Conservation (phyloP, 163 green algal species). For the Scenedesmus sp. region DNA sequence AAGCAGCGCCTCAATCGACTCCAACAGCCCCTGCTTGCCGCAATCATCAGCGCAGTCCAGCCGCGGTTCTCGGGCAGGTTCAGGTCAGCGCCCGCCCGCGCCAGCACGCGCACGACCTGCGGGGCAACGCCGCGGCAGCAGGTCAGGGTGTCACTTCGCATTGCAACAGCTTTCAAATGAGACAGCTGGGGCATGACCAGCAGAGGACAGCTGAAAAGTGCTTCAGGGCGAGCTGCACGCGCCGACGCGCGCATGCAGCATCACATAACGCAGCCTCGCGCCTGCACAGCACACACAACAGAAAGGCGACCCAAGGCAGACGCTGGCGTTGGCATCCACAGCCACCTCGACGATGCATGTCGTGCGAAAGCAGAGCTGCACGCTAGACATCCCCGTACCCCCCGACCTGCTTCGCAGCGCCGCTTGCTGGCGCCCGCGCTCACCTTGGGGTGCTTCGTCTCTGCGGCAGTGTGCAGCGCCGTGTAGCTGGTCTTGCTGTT, state of each 20-base stretch:
- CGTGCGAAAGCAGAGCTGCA: not conserved
- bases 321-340: not conserved
- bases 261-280: too few relatives aligned
- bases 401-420: not conserved
- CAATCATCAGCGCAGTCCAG: slow-evolving; percentile 52
- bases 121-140: not conserved
- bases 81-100: slow-evolving; percentile 44
- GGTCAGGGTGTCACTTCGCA: not conserved
- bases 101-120: slow-evolving; percentile 41
- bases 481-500: slow-evolving; percentile 55
- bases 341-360: not conserved
- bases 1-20: slow-evolving; percentile 48
- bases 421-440: not conserved
- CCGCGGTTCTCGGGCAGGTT: slow-evolving; percentile 50
- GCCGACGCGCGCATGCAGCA: too few relatives aligned
- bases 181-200: not conserved
- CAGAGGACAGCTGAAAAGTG: not conserved
- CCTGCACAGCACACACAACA: too few relatives aligned
- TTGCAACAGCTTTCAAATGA: not conserved
- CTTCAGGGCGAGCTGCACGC: too few relatives aligned
- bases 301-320: too few relatives aligned
- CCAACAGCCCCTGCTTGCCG: slow-evolving; percentile 47
- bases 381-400: too few relatives aligned
- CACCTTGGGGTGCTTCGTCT: slow-evolving; percentile 51
- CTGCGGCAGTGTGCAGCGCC: slow-evolving; percentile 45